Conservation (phyloP, 768 basidiomycete species). For the Pleurotus pulmonarius region DNA sequence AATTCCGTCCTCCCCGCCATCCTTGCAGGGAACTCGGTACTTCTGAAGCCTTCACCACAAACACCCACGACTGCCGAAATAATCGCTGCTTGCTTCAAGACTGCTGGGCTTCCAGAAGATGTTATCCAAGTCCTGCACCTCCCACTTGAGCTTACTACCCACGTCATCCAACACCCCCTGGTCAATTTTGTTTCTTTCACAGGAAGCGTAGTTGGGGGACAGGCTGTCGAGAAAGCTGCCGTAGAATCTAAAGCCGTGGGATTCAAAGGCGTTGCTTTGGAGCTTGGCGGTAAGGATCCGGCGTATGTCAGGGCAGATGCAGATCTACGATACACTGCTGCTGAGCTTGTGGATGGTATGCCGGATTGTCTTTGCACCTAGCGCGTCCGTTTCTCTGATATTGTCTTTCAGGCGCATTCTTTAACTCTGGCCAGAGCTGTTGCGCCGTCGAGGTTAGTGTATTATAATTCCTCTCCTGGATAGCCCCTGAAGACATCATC, state of each 20-base stretch:
- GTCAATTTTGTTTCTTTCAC: constrained; percentile 91
- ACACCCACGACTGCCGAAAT: constrained; percentile 88
- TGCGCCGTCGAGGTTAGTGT: constrained; percentile 79
- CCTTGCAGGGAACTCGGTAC: constrained; percentile 84
- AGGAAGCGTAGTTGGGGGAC: constrained; percentile 76
- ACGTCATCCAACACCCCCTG: constrained; percentile 57
- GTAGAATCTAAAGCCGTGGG: constrained; percentile 42
- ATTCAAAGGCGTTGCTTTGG: constrained; percentile 86
- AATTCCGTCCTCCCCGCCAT: constrained; percentile 92
- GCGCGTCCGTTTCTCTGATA: background rate
- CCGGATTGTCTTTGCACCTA: background rate
- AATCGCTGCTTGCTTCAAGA: constrained; percentile 61
- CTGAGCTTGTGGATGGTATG: constrained; percentile 87
- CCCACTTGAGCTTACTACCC: constrained; percentile 53
- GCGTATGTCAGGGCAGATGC: constrained; percentile 92
- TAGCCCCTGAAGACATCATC: background rate
- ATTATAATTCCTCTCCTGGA: background rate
- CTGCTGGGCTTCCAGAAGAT: constrained; percentile 75
- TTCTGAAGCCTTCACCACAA: constrained; percentile 96
- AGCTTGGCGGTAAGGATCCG: constrained; percentile 97
- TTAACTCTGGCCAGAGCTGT: constrained; percentile 98
- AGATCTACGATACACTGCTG: constrained; percentile 75
- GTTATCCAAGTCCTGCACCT: constrained; percentile 78
- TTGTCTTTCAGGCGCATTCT: constrained; percentile 67
- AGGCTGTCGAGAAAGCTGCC: constrained; percentile 69